Percentiles rank a stretch among this genome's conserved stretches.
Conservation (phyloP, 2,329 filamentous ascomycete species). For the Arachnopeziza araneosa region DNA sequence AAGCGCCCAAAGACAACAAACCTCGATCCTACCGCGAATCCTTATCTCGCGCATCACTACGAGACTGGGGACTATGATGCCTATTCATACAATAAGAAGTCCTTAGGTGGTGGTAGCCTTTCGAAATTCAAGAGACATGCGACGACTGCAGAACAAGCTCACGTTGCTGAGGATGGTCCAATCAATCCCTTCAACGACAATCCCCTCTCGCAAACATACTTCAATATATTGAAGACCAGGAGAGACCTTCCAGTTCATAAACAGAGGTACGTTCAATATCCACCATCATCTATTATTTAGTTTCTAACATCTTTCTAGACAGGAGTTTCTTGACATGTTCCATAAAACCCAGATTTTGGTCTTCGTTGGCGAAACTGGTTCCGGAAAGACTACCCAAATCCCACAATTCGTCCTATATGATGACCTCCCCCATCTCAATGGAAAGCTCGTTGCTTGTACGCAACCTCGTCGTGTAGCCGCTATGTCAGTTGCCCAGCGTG, state of each 20-base stretch:
- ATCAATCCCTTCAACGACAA: constrained; percentile 80
- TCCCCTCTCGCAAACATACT: constrained; percentile 76
- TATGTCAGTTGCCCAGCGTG: constrained; percentile 98
- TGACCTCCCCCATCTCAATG: constrained; percentile 78
- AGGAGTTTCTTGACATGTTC: constrained; percentile 91
- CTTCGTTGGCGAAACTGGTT: constrained; percentile 98
- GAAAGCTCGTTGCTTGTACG: constrained; percentile 93
- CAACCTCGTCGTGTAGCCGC: constrained; percentile 96
- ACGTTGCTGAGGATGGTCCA: constrained; percentile 70
- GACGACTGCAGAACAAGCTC: constrained; percentile 72
- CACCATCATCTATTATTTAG: not conserved
- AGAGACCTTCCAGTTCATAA: constrained; percentile 86
- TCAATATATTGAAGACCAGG: constrained; percentile 78
- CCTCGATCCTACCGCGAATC: constrained; percentile 59
- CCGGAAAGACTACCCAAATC: constrained; percentile 98
- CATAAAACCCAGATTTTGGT: constrained; percentile 94
- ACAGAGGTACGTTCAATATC: constrained; percentile 57
- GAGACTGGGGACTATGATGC: constrained; percentile 37
- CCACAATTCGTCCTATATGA: constrained; percentile 98
- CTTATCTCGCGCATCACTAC: constrained; percentile 89
- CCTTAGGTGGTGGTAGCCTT: constrained; percentile 44
- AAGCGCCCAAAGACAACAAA: constrained; percentile 39
- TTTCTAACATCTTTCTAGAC: constrained; percentile 40
- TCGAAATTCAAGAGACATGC: constrained; percentile 67
- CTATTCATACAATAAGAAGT: not conserved